phyloP scores from a whole-genome alignment of 2,329 filamentous ascomycete species.

The Coniochaeta sp. region DNA sequence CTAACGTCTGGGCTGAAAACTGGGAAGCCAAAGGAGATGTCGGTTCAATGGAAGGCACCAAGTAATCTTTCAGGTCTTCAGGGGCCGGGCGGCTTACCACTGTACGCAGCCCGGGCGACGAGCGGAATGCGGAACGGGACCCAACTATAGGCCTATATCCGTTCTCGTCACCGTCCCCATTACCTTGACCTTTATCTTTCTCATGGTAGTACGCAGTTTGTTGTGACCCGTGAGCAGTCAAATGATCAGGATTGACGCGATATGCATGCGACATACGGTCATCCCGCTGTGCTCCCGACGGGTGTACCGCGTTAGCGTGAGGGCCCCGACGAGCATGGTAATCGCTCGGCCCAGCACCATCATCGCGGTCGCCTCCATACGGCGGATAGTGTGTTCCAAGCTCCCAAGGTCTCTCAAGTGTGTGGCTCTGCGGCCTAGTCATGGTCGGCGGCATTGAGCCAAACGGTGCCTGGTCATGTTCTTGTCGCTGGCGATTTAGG shows the following conservation, averaged over 20 bases:
- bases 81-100: slow-evolving; percentile 14
- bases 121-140: slow-evolving; percentile 7
- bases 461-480: slow-evolving; percentile 3
- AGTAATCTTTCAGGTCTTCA: slow-evolving; percentile 29
- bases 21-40: slow-evolving; percentile 23
- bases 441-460: not conserved
- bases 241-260: not conserved
- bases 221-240: not conserved
- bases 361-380: not conserved
- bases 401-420: not conserved
- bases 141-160: slow-evolving; percentile 13
- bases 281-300: not conserved
- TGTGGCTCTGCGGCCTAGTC: not conserved
- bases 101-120: slow-evolving; percentile 7
- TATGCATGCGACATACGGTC: not conserved
- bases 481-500: slow-evolving; percentile 18
- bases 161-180: not conserved
- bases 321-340: not conserved
- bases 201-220: not conserved
- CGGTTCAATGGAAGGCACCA: slow-evolving; percentile 39
- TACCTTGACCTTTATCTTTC: not conserved
- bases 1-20: slow-evolving; percentile 5
- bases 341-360: not conserved
- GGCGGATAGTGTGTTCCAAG: not conserved
- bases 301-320: not conserved